Evolutionary conservation across 2,329 filamentous ascomycete species (phyloP).

Genomic region (Cladophialophora immunda): DNA sequence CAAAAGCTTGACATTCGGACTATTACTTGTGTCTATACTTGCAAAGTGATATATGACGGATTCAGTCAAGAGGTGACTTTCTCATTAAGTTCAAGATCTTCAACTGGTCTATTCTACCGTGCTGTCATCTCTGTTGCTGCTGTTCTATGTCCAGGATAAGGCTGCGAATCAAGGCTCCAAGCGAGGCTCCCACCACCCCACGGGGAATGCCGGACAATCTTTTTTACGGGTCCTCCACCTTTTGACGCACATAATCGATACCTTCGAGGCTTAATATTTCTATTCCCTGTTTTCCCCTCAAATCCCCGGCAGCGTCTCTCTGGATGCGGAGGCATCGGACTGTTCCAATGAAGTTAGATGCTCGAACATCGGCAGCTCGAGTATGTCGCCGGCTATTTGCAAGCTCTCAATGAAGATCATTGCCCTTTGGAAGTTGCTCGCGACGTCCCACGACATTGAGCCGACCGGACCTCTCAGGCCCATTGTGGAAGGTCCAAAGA

Average conservation of each 20-base stretch:
- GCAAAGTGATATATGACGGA: background rate
- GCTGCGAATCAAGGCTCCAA: background rate
- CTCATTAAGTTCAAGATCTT: background rate
- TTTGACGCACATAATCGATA: background rate
- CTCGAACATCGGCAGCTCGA: background rate
- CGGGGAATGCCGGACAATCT: background rate
- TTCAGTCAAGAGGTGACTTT: no score
- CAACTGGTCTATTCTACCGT: background rate
- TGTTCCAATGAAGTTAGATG: background rate
- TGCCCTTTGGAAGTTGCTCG: conserved; percentile 4
- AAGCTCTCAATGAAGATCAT: conserved; percentile 9
- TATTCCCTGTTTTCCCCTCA: background rate
- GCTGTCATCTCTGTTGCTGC: background rate
- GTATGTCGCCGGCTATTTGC: conserved; percentile 14
- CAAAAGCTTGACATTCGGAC: no score
- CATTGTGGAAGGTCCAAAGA: conserved; percentile 10
- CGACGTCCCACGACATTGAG: background rate
- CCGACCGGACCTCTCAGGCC: background rate
- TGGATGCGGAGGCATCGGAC: background rate
- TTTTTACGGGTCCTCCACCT: background rate
- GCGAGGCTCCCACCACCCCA: background rate
- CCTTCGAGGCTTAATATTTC: background rate
- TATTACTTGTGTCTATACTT: no score
- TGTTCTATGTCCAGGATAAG: background rate
- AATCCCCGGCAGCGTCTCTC: background rate